These are phyloP conservation scores for Isoetes taiwanensis DNA, from an alignment of 75 land plant species.

Conservation along the genomic window DNA sequence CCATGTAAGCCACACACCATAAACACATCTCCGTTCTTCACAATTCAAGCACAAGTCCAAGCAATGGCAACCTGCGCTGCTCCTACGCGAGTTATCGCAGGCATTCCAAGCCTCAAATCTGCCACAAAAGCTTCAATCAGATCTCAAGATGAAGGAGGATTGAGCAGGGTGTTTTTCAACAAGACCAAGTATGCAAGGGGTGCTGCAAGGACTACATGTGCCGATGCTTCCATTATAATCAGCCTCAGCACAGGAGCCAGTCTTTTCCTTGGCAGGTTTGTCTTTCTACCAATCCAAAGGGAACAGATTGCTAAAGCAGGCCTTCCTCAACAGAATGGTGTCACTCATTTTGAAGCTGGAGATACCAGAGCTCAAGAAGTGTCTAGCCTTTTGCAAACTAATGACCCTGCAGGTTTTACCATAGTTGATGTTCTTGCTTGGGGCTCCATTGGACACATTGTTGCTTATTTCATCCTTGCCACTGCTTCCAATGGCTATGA, in stretches of 20 bases:
- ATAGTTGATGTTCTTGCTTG: slow-evolving; percentile 92
- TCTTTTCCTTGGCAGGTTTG: slow-evolving; percentile 85
- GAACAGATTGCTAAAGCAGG: slow-evolving; percentile 75
- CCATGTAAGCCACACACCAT: too few species aligned
- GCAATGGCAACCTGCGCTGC: slow-evolving; percentile 16
- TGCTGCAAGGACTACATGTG: slow-evolving; percentile 10
- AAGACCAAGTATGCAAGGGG: slow-evolving; percentile 3
- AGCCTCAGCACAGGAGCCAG: slow-evolving; percentile 83
- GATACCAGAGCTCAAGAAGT: slow-evolving; percentile 78
- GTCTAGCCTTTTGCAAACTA: slow-evolving; percentile 55
- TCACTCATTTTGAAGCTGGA: slow-evolving; percentile 89
- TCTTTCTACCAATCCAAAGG: slow-evolving; percentile 94
- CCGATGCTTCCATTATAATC: slow-evolving; percentile 54
- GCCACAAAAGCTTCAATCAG: background rate
- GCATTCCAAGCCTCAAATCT: background rate
- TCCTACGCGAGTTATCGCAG: background rate
- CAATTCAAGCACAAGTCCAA: too few species aligned
- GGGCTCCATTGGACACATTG: slow-evolving; percentile 94
- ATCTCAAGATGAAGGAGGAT: background rate
- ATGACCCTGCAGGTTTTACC: slow-evolving; percentile 97
- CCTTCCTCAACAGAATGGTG: slow-evolving; percentile 82
- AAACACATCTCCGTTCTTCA: too few species aligned
- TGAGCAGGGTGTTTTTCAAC: background rate
- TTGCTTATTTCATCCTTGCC: slow-evolving; percentile 91
- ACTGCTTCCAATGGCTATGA: slow-evolving; percentile 86